These are phyloP conservation scores for Ogataea thermomethanolica DNA, from an alignment of 805 yeast species.

Conservation along the genomic window DNA sequence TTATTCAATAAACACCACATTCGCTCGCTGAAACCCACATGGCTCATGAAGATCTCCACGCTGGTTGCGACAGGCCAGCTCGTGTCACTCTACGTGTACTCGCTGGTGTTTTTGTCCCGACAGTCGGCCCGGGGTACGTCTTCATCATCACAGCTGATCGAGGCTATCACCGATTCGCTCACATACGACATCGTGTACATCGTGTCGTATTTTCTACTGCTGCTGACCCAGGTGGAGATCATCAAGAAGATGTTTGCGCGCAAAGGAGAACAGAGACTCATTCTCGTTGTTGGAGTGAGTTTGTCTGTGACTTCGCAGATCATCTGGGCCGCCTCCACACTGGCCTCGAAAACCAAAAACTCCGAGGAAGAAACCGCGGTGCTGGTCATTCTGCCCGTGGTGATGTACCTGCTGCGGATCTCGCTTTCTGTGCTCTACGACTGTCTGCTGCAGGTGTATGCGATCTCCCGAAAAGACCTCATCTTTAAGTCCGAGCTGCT, in stretches of 20 bases:
- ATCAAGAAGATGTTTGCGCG: conserved; percentile 65
- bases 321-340: conserved; percentile 67
- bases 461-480: conserved; percentile 48
- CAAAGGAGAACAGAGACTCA: conserved; percentile 61
- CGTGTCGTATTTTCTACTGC: conserved; percentile 53
- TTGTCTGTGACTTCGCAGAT: conserved; percentile 56
- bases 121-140: conserved; percentile 47
- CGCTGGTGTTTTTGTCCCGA: conserved; percentile 42
- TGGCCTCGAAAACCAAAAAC: conserved; percentile 25
- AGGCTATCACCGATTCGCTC: conserved; percentile 39
- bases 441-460: conserved; percentile 54
- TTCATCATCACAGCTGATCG: conserved; percentile 43
- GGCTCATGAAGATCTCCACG: conserved; percentile 48
- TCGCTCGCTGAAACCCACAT: conserved; percentile 54
- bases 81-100: conserved; percentile 43
- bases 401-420: conserved; percentile 69
- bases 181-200: conserved; percentile 56
- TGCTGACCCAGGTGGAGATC: conserved; percentile 68
- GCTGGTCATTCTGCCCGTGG: conserved; percentile 63
- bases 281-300: conserved; percentile 54
- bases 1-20: conserved; percentile 55
- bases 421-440: conserved; percentile 69
- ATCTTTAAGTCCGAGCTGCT: conserved; percentile 49
- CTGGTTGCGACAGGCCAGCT: conserved; percentile 53
- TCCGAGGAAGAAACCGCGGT: conserved; percentile 39